phyloP scores from a whole-genome alignment of 75 land plant species.

The Pseudotsuga menziesii region DNA sequence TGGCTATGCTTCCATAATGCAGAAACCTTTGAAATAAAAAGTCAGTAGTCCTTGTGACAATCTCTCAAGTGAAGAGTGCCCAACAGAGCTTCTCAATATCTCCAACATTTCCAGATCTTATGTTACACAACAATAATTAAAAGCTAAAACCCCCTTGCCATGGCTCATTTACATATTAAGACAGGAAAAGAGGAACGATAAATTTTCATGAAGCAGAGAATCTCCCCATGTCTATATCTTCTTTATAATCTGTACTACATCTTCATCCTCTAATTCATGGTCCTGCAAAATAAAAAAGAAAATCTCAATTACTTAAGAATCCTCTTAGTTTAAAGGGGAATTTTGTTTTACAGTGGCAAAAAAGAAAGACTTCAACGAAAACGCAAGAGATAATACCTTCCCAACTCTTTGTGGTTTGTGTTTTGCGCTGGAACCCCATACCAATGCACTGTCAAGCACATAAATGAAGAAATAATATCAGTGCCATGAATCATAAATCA shows the following conservation, averaged over 20 bases:
- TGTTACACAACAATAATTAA: no score
- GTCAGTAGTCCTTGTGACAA: no score
- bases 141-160: no score
- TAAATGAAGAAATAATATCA: constrained; percentile 1
- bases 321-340: neutral
- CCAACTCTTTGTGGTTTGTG: constrained; percentile 99
- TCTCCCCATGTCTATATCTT: constrained; percentile 40
- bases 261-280: constrained; percentile 95
- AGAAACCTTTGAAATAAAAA: no score
- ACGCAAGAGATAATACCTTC: constrained; percentile 45
- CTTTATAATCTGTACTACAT: constrained; percentile 99
- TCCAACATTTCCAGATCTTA: no score
- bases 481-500: neutral
- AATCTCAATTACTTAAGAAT: neutral
- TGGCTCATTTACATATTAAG: no score
- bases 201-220: no score
- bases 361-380: neutral
- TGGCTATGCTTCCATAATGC: no score
- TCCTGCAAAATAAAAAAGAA: constrained; percentile 49
- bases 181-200: no score
- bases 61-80: no score
- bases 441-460: constrained; percentile 68
- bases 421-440: constrained; percentile 99
- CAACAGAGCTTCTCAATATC: no score
- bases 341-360: neutral